Percentiles rank a stretch among this genome's conserved stretches.
Evolutionary conservation across 352 stramenopile species (phyloP).

Genomic region (Globisporangium nodosum): DNA sequence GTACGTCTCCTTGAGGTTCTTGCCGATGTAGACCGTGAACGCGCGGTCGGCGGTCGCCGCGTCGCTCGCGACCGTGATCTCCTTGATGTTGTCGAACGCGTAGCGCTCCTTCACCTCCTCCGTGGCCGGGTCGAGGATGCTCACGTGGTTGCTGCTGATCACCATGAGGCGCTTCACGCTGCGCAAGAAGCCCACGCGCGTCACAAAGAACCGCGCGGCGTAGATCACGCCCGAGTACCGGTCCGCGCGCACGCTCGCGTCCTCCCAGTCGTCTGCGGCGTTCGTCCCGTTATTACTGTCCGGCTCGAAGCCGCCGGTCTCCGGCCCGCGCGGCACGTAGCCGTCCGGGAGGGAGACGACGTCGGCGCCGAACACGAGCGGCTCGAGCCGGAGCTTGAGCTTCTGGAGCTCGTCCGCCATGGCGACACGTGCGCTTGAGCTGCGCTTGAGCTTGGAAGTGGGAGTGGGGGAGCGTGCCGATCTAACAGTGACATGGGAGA

Average conservation of each 20-base stretch:
- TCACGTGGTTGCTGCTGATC: conserved; percentile 74
- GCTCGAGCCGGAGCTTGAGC: conserved; percentile 55
- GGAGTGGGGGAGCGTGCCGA: no score
- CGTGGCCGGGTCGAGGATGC: conserved; percentile 78
- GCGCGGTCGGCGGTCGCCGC: conserved; percentile 61
- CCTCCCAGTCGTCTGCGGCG: conserved; percentile 36
- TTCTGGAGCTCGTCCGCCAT: conserved; percentile 45
- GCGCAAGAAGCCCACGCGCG: conserved; percentile 70
- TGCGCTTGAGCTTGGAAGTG: no score
- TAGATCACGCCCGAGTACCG: conserved; percentile 84
- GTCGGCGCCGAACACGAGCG: conserved; percentile 45
- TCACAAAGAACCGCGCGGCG: conserved; percentile 83
- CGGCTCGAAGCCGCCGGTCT: conserved; percentile 55
- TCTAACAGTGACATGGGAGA: no score
- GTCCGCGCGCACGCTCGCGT: conserved; percentile 43
- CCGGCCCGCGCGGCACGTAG: conserved; percentile 61
- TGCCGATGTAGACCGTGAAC: conserved; percentile 83
- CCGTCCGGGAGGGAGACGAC: conserved; percentile 49
- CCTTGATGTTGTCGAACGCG: conserved; percentile 85
- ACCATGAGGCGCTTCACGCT: conserved; percentile 78
- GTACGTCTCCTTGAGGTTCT: conserved; percentile 86
- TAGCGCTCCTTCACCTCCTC: conserved; percentile 86
- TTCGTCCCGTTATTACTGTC: conserved; percentile 17
- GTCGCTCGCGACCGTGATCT: conserved; percentile 77
- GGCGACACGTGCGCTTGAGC: neutral